Conservation (phyloP, 495 filamentous ascomycete species). For the Margaritispora aquatica region DNA sequence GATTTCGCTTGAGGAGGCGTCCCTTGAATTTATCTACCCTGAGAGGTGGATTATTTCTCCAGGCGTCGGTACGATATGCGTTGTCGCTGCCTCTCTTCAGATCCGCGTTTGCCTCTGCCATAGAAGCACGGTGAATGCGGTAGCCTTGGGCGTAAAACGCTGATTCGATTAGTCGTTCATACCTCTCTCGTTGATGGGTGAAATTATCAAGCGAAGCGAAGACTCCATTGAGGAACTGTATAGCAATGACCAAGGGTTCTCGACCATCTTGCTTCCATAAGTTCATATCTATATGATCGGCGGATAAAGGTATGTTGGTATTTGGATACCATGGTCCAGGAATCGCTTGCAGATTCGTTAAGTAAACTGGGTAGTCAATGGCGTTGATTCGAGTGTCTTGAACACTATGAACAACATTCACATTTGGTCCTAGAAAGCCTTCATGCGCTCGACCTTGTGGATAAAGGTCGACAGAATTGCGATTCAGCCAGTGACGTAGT, state of each 20-base stretch:
- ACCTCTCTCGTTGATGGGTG: too few species aligned
- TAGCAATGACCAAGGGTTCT: not conserved
- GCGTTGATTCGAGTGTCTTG: not conserved
- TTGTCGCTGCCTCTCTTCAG: not conserved
- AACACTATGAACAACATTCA: slow-evolving; percentile 9
- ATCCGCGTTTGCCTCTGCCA: slow-evolving; percentile 1
- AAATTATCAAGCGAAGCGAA: not conserved
- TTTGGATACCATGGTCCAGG: not conserved
- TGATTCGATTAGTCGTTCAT: slow-evolving; percentile 3
- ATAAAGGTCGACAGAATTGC: not conserved
- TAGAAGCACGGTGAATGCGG: slow-evolving; percentile 2
- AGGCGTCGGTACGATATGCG: not conserved
- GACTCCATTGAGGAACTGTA: slow-evolving; percentile 1
- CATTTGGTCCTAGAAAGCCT: not conserved
- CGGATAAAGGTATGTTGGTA: slow-evolving; percentile 8
- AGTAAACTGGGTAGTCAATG: not conserved
- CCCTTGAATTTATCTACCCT: slow-evolving; percentile 7
- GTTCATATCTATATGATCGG: not conserved
- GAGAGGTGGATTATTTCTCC: not conserved
- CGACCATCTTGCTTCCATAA: not conserved
- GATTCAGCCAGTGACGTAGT: not conserved
- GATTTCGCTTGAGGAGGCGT: not conserved
- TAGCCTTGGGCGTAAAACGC: slow-evolving; percentile 7
- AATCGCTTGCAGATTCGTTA: not conserved
- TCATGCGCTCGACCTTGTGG: not conserved